These are phyloP conservation scores for Hypomontagnella submonticulosa DNA, from an alignment of 495 filamentous ascomycete genomes.

Conservation along the genomic window DNA sequence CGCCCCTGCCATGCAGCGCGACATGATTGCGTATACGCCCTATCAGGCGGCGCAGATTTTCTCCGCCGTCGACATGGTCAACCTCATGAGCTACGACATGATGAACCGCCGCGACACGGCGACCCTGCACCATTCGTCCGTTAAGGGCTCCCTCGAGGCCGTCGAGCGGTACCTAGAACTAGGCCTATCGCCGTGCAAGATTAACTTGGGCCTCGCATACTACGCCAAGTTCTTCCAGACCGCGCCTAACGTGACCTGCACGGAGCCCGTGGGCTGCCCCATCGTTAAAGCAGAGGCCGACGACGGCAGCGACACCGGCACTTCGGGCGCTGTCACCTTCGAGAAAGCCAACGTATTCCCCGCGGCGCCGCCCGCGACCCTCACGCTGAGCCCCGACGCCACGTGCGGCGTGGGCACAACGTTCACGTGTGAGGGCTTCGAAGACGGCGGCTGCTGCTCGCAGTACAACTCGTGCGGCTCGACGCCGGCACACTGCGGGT, in stretches of 20 bases:
- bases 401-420: constrained; percentile 25
- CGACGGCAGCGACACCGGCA: constrained; percentile 67
- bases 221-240: constrained; percentile 75
- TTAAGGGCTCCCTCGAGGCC: constrained; percentile 57
- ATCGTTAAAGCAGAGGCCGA: constrained; percentile 64
- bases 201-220: constrained; percentile 73
- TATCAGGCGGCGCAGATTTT: constrained; percentile 65
- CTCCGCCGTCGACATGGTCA: constrained; percentile 68
- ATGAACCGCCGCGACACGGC: constrained; percentile 70
- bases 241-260: constrained; percentile 46
- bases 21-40: constrained; percentile 70
- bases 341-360: constrained; percentile 37
- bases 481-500: constrained; percentile 32
- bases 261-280: constrained; percentile 63
- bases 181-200: constrained; percentile 61
- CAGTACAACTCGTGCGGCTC: constrained; percentile 42
- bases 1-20: constrained; percentile 62
- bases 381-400: constrained; percentile 15
- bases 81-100: constrained; percentile 75
- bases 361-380: constrained; percentile 41
- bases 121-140: constrained; percentile 66
- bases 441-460: constrained; percentile 36
- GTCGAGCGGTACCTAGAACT: constrained; percentile 65
- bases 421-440: constrained; percentile 14
- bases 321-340: constrained; percentile 66